A percentile compares a stretch with the other conserved stretches of the same genome.
Conservation (phyloP, 2,329 filamentous ascomycete genomes). For the Alternaria burnsii region DNA sequence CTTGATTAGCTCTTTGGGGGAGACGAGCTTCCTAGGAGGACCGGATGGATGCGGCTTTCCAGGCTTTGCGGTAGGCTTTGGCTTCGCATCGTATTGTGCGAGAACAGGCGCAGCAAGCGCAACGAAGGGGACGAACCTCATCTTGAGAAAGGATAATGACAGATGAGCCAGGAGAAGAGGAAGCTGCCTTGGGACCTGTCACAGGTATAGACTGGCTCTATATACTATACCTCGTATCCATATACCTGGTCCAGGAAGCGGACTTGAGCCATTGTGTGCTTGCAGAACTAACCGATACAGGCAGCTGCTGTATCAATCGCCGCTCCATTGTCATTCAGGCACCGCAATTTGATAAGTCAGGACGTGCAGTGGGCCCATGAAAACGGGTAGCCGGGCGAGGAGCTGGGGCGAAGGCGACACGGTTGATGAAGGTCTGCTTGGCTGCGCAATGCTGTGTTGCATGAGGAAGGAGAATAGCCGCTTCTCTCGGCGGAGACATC, state of each 20-base stretch:
- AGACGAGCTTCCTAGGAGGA: constrained; percentile 24
- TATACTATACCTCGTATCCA: constrained; percentile 28
- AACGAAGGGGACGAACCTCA: constrained; percentile 42
- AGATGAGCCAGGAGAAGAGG: constrained; percentile 16
- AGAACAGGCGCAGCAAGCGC: constrained; percentile 34
- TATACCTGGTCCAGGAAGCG: constrained; percentile 11
- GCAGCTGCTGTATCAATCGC: constrained; percentile 27
- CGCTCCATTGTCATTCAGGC: constrained; percentile 24
- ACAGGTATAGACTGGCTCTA: constrained; percentile 16
- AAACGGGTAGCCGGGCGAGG: constrained; percentile 23
- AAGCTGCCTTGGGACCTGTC: constrained; percentile 13
- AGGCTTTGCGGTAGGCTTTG: constrained; percentile 11
- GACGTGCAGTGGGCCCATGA: constrained; percentile 13
- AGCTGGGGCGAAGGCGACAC: constrained; percentile 19
- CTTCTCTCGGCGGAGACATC: constrained; percentile 23
- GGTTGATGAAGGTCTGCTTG: constrained; percentile 29
- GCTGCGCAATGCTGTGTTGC: constrained; percentile 31
- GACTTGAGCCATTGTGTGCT: constrained; percentile 10
- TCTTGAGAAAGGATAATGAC: constrained; percentile 22
- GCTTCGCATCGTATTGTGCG: constrained; percentile 24
- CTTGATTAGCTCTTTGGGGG: constrained; percentile 35
- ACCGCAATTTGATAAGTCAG: constrained; percentile 17
- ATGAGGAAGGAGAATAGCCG: constrained; percentile 33
- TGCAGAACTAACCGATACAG: constrained; percentile 28
- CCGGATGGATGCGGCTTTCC: constrained; percentile 1